phyloP scores from a whole-genome alignment of 495 filamentous ascomycete genomes.

The Aspergillus ellipticus region DNA sequence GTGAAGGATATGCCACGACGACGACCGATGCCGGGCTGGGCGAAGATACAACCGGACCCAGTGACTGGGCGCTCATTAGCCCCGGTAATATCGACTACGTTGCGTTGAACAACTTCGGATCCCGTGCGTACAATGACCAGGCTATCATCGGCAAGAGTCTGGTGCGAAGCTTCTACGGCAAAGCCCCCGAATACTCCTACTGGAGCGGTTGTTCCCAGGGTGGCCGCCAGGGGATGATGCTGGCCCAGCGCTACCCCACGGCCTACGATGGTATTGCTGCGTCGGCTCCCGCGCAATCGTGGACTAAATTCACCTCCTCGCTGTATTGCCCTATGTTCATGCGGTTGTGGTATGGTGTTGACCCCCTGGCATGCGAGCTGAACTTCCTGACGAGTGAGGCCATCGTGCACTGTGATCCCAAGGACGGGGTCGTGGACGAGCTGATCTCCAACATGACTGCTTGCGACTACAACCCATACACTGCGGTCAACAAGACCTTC shows the following conservation, averaged over 20 bases:
- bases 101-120: slow-evolving; percentile 35
- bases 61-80: slow-evolving; percentile 34
- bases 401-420: slow-evolving; percentile 38
- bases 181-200: slow-evolving; percentile 29
- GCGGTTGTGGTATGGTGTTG: slow-evolving; percentile 11
- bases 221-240: slow-evolving; percentile 42
- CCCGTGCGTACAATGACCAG: slow-evolving; percentile 33
- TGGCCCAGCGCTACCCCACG: slow-evolving; percentile 36
- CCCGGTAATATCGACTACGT: slow-evolving; percentile 40
- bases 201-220: slow-evolving; percentile 48
- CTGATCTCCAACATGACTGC: slow-evolving; percentile 53
- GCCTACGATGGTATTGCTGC: slow-evolving; percentile 58
- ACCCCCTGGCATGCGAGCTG: slow-evolving; percentile 34
- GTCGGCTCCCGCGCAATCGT: slow-evolving; percentile 41
- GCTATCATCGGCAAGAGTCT: slow-evolving; percentile 18
- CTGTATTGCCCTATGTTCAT: slow-evolving; percentile 5
- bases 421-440: slow-evolving; percentile 54
- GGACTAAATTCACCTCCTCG: slow-evolving; percentile 29
- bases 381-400: slow-evolving; percentile 42
- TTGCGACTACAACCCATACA: slow-evolving; percentile 35
- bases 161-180: slow-evolving; percentile 17
- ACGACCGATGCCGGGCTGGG: slow-evolving; percentile 41
- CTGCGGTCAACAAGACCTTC: slow-evolving; percentile 44
- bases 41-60: background rate
- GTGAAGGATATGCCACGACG: slow-evolving; percentile 36